phyloP scores from a whole-genome alignment of 192 early-diverging fungal genomes.

The Entomortierella parvispora region DNA sequence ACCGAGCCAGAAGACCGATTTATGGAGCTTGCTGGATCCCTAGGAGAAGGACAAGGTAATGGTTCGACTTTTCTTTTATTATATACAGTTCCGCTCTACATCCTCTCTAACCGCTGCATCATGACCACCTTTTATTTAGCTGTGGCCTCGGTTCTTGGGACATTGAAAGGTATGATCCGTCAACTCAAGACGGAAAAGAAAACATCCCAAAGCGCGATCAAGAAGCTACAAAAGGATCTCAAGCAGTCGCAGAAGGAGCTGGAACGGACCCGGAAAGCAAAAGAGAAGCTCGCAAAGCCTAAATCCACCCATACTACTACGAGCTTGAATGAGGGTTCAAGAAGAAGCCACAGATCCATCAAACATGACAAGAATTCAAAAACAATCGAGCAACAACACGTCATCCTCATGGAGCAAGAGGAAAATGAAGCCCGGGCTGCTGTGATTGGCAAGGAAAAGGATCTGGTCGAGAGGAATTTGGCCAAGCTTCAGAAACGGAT shows the following conservation, averaged over 20 bases:
- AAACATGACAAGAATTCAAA: neutral
- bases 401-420: neutral
- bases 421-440: slow-evolving; percentile 8
- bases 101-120: neutral
- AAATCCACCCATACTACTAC: neutral
- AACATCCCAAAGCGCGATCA: neutral
- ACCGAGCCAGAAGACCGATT: slow-evolving; percentile 20
- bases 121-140: slow-evolving; percentile 7
- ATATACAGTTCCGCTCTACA: neutral
- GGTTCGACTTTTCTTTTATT: neutral
- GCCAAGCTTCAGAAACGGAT: slow-evolving; percentile 12
- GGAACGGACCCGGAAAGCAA: slow-evolving; percentile 12
- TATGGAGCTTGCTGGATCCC: slow-evolving; percentile 20
- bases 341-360: neutral
- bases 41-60: slow-evolving; percentile 47
- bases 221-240: slow-evolving; percentile 25
- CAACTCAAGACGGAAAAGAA: slow-evolving; percentile 38
- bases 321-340: neutral
- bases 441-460: slow-evolving; percentile 19
- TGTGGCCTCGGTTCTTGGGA: slow-evolving; percentile 27
- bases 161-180: slow-evolving; percentile 37
- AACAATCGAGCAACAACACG: neutral
- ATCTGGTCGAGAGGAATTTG: slow-evolving; percentile 9
- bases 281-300: slow-evolving; percentile 32
- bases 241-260: slow-evolving; percentile 13